Conservation (phyloP, 805 yeast species). For the Ogataea naganishii region DNA sequence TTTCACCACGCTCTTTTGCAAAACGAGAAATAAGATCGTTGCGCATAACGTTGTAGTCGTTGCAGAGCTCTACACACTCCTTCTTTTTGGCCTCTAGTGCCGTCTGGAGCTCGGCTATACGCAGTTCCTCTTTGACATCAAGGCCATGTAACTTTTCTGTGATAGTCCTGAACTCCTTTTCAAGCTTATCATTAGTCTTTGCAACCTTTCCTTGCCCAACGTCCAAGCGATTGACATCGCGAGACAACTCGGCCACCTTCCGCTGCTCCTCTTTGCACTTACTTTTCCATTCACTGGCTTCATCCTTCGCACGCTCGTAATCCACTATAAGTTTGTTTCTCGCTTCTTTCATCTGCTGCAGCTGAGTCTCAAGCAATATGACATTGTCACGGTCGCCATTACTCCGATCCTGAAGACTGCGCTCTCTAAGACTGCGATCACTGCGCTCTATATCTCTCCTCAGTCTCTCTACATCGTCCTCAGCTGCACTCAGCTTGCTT, state of each 20-base stretch:
- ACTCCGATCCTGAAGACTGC: conserved; percentile 12
- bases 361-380: conserved; percentile 6
- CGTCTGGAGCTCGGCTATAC: conserved; percentile 3
- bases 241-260: conserved; percentile 10
- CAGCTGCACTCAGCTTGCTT: conserved; percentile 4
- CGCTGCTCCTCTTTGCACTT: conserved; percentile 7
- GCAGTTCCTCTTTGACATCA: neutral
- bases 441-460: conserved; percentile 1
- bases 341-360: conserved; percentile 7
- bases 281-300: conserved; percentile 9
- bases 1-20: conserved; percentile 16
- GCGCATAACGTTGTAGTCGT: conserved; percentile 24
- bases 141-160: conserved; percentile 3
- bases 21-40: conserved; percentile 21
- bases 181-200: conserved; percentile 12
- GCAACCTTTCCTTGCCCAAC: conserved; percentile 11
- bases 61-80: conserved; percentile 12
- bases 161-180: conserved; percentile 12
- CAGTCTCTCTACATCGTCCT: conserved; percentile 1
- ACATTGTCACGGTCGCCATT: conserved; percentile 14
- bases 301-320: conserved; percentile 8
- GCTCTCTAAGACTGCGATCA: conserved; percentile 4
- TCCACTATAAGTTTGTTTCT: conserved; percentile 9
- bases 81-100: conserved; percentile 9
- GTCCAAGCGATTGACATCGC: conserved; percentile 11